Conservation (phyloP, 371 early-diverging fungal genomes). For the Mucor circinelloides region DNA sequence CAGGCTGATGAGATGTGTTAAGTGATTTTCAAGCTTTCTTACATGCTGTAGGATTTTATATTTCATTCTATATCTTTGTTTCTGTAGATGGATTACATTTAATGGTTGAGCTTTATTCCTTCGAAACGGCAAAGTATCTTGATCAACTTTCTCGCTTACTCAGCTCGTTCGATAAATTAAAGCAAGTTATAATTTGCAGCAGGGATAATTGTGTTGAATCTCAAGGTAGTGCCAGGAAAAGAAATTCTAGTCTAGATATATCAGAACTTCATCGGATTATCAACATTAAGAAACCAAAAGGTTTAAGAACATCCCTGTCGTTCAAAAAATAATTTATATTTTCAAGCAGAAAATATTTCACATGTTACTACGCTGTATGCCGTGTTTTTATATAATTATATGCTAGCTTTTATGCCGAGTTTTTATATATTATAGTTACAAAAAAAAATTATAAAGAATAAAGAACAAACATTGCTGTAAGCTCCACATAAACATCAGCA, state of each 20-base stretch:
- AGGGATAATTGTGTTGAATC: constrained; percentile 14
- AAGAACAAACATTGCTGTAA: no score
- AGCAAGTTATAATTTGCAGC: constrained; percentile 25
- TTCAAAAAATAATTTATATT: constrained; percentile 21
- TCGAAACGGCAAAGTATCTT: constrained; percentile 27
- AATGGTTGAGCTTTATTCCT: constrained; percentile 29
- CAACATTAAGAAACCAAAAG: constrained; percentile 18
- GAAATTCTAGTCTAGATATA: constrained; percentile 12
- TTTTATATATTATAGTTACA: no score
- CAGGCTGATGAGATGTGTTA: constrained; percentile 16
- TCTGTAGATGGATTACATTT: constrained; percentile 16
- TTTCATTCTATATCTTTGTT: constrained; percentile 27
- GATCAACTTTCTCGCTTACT: constrained; percentile 21
- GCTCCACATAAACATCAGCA: constrained; percentile 13
- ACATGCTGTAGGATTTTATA: constrained; percentile 23
- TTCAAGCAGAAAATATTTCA: no score
- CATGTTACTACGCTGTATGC: no score
- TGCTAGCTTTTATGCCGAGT: no score
- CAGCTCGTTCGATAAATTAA: constrained; percentile 21
- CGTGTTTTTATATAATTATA: no score
- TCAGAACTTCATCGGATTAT: constrained; percentile 13
- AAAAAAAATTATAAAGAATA: no score
- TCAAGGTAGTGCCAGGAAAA: constrained; percentile 15
- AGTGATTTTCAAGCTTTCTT: constrained; percentile 12
- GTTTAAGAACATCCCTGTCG: constrained; percentile 12